phyloP scores from a whole-genome alignment of 768 basidiomycete species.

The Rhodotorula toruloides region DNA sequence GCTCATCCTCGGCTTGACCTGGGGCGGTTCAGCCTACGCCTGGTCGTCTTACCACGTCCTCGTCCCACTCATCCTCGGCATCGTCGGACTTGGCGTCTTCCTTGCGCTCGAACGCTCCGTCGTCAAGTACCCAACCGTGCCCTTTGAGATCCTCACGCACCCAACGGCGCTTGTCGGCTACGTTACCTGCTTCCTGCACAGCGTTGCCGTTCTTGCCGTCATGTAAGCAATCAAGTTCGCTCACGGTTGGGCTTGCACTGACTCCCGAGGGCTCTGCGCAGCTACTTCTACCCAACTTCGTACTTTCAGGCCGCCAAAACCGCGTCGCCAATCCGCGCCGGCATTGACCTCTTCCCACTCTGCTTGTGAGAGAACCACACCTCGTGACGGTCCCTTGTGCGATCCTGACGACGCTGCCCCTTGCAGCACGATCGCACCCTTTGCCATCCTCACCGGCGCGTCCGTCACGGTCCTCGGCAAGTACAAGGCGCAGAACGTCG shows the following conservation, averaged over 20 bases:
- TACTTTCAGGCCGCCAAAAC: background rate
- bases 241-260: too few species aligned
- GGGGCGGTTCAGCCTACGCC: slow-evolving; percentile 52
- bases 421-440: too few species aligned
- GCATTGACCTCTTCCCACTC: slow-evolving; percentile 12
- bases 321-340: too few species aligned
- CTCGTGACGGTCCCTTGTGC: too few species aligned
- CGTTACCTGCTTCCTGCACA: too few species aligned
- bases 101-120: slow-evolving; percentile 56
- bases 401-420: too few species aligned
- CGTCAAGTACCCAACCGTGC: slow-evolving; percentile 46
- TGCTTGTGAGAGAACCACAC: too few species aligned
- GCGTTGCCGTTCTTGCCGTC: too few species aligned
- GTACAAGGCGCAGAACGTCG: slow-evolving; percentile 48
- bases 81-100: slow-evolving; percentile 60
- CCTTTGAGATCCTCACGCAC: too few species aligned
- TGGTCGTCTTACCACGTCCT: slow-evolving; percentile 51
- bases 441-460: background rate
- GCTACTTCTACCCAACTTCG: background rate
- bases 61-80: slow-evolving; percentile 53
- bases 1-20: slow-evolving; percentile 52
- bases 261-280: too few species aligned
- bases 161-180: too few species aligned
- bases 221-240: too few species aligned
- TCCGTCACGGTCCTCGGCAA: slow-evolving; percentile 40